Evolutionary conservation across 139 green algal genomes (phyloP), one percentile per base, ranked within the genome.

Genomic region (Eudorina sp.): DNA sequence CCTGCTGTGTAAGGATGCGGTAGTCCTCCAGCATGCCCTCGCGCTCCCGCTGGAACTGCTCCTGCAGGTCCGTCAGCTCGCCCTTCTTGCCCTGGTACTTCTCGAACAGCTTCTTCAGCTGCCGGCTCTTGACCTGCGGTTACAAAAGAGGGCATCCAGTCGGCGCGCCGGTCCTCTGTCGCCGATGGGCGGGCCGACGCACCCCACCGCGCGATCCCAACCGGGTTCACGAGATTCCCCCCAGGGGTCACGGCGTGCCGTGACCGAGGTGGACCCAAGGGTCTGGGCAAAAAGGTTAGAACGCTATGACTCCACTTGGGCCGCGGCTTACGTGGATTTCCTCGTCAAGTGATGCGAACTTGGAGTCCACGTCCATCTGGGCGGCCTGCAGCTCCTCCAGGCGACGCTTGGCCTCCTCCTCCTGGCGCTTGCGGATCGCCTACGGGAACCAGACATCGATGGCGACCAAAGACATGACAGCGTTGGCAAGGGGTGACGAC

Each of bases 11-110:
- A 27, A 97, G 89, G 3, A 92, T 86, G 73, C 94, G 86, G 87
- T 96, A 95, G 89, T 95, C 90, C n/a, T 94, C 94, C 69, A 97
- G 84, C 86, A 97, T 87, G 31, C 92, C 93, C 82, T 96, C 94
- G 29, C 92, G 88, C 83, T 97, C 95, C 0, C 53, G 74, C 88
- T 94, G 91, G 80, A 95, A 95, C 90, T 95, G 91, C 78, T 84
- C 88, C 84, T 92, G 91, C 53, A 96, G 76, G 46, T 95, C 94
- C 9, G 43, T 77, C 16, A 93, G 77, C 80, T 97, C 94, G 29
- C 78, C 85, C 80, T 94, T 93, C 75, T 94, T 95, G 60, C 82
- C 88, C 66, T 94, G 88, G 89, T 95, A 97, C 62, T 93, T 94
- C 29, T 92, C 89, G 80, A 94, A 95, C 87, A 96, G 88, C 72